Base-by-base conservation (phyloP, 1,284 basidiomycete genomes). In the Hortiboletus rubellus region DNA sequence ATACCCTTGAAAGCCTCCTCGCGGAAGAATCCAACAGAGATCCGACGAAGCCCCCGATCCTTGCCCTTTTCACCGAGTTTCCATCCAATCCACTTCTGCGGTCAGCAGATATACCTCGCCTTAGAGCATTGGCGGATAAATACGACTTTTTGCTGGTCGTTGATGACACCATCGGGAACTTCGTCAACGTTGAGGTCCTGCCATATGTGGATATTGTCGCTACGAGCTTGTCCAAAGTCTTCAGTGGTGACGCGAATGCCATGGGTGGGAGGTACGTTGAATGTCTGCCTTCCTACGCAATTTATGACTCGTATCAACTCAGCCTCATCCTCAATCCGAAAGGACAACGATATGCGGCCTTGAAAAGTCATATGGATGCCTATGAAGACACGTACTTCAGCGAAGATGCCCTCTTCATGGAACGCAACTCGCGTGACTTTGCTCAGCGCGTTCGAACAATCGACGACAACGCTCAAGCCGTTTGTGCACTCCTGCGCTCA, bases 121-220 rank as follows among this genome's bases (percentile, higher is more conserved):
- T 99, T 22, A 82, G 94, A 49, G 70, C 77, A 18, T 79, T 99
- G 10, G 96, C 96, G 0, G 92, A 98, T 73, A 83, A 90, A 71
- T 89, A 95, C 68, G 85, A 89, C 44, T 98, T 98, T 72, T 74
- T 94, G 33, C 83, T 99, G 52, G 86, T 98, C 18, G 80, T 99
- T 33, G 96, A 99, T 71, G 97, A 99, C 72, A 98, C 95, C 2
- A 86, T 99, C 51, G 96, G 96, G 34, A 98, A 96, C 72, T 96
- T 97, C 66, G 84, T 94, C 63, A 99, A 99, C 65, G 94, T 99
- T 46, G 91, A 97, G 66, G 91, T 97, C 7, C 78, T 97, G 5
- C 89, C 89, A 5, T 93, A 86, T 63, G 92, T 91, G 3, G 97
- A 99, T 74, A 84, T 99, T 31, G 87, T 98, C n/a, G 96, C 91